Evolutionary conservation across 2,329 filamentous ascomycete genomes (phyloP).

Genomic region (Chaetomiaceae sp.): DNA sequence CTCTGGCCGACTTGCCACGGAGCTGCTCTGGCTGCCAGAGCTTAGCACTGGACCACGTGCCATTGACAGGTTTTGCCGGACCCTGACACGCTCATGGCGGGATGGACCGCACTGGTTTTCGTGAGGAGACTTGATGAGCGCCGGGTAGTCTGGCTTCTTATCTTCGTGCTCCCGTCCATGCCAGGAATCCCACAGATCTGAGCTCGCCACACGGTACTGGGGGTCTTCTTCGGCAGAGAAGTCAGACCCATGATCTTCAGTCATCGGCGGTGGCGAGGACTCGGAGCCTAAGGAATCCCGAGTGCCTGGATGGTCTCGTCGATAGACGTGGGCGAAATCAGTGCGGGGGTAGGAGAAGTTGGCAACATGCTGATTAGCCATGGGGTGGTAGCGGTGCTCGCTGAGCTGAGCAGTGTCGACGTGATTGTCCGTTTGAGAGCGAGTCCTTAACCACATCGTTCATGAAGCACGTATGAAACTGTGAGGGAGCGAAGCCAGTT

Average conservation of each 20-base stretch:
- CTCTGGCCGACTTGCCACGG: neutral
- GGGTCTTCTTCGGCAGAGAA: slow-evolving; percentile 45
- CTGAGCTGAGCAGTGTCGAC: slow-evolving; percentile 2
- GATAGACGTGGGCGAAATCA: slow-evolving; percentile 21
- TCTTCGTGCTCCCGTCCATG: slow-evolving; percentile 3
- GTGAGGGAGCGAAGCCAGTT: neutral
- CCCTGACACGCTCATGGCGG: slow-evolving; percentile 1
- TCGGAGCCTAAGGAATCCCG: slow-evolving; percentile 42
- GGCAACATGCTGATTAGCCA: slow-evolving; percentile 9
- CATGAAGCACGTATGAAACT: neutral
- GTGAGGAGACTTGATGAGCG: slow-evolving; percentile 6
- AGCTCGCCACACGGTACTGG: slow-evolving; percentile 39
- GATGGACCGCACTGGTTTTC: neutral
- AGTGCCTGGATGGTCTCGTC: slow-evolving; percentile 26
- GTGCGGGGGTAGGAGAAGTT: slow-evolving; percentile 33
- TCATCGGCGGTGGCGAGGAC: slow-evolving; percentile 41
- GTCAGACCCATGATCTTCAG: slow-evolving; percentile 49
- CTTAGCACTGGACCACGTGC: neutral
- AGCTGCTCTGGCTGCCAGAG: slow-evolving; percentile 3
- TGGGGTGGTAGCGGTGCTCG: slow-evolving; percentile 8
- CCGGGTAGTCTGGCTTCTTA: slow-evolving; percentile 6
- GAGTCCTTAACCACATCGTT: slow-evolving; percentile 10
- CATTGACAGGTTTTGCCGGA: neutral
- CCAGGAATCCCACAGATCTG: slow-evolving; percentile 48
- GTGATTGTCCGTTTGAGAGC: slow-evolving; percentile 8